Evolutionary conservation across 257 asterid genomes (phyloP).

Genomic region (Striga asiatica): DNA sequence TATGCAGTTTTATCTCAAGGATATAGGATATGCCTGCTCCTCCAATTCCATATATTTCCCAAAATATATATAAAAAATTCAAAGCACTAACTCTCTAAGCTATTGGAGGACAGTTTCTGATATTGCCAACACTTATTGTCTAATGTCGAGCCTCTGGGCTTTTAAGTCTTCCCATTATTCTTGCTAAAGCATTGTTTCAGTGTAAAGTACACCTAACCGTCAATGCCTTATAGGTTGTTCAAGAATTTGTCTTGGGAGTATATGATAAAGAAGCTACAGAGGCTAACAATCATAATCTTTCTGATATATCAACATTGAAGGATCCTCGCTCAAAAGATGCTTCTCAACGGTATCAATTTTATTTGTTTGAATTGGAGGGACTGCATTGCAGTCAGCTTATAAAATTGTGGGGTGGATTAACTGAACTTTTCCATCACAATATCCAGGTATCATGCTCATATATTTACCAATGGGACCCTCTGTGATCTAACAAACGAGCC

Average conservation of each 20-base stretch:
- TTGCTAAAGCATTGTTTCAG: neutral
- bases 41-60: neutral
- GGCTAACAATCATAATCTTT: conserved; percentile 60
- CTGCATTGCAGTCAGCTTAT: conserved; percentile 5
- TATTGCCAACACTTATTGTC: neutral
- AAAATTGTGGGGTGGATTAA: conserved; percentile 4
- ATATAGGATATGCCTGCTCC: conserved; percentile 1
- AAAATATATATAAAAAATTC: neutral
- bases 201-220: conserved; percentile 11
- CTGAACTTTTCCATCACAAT: neutral
- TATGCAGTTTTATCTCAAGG: neutral
- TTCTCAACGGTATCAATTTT: conserved; percentile 66
- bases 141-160: neutral
- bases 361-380: conserved; percentile 4
- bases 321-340: conserved; percentile 99
- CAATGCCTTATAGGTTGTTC: conserved; percentile 47
- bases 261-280: conserved; percentile 79
- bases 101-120: neutral
- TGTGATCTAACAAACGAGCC: conserved; percentile 90
- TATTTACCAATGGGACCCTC: conserved; percentile 71
- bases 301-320: conserved; percentile 74
- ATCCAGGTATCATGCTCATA: conserved; percentile 88
- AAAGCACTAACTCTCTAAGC: neutral
- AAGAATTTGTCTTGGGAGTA: conserved; percentile 80
- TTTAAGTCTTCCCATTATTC: neutral